Evolutionary conservation across 1,139 yeast species (phyloP).

Genomic region (Pichia sp.): DNA sequence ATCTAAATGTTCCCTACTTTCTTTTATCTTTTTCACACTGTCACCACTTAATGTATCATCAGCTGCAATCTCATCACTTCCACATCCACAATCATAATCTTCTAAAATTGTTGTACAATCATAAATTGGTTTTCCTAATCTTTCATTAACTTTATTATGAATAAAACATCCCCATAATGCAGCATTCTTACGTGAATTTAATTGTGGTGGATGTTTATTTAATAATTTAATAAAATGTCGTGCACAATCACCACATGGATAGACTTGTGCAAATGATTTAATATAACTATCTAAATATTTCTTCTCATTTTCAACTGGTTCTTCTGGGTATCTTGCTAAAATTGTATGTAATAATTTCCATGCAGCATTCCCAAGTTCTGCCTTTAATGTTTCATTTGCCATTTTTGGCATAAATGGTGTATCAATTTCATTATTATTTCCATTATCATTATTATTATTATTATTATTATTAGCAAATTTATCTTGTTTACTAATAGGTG

Average conservation of each 20-base stretch:
- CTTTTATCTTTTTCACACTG: conserved; percentile 13
- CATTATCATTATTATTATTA: no score
- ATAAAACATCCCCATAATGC: conserved; percentile 95
- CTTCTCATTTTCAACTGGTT: conserved; percentile 60
- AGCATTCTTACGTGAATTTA: conserved; percentile 69
- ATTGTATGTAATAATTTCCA: conserved; percentile 92
- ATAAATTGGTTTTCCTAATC: conserved; percentile 62
- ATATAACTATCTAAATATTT: conserved; percentile 52
- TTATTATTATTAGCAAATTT: no score
- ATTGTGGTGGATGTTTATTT: conserved; percentile 76
- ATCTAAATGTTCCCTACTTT: conserved; percentile 30
- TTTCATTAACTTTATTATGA: conserved; percentile 81
- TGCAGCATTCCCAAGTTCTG: conserved; percentile 79
- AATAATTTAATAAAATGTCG: conserved; percentile 74
- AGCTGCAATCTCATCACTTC: conserved; percentile 48
- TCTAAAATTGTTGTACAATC: conserved; percentile 82
- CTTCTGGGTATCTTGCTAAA: conserved; percentile 84
- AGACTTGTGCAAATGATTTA: conserved; percentile 63
- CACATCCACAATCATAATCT: conserved; percentile 96
- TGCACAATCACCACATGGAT: conserved; percentile 95
- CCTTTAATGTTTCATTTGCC: conserved; percentile 60
- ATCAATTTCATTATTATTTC: background rate
- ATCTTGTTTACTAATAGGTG: background rate
- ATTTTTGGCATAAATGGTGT: conserved; percentile 73
- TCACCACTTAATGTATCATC: conserved; percentile 19